Conservation (phyloP, 2,329 filamentous ascomycete species). For the Hortaea sp. region DNA sequence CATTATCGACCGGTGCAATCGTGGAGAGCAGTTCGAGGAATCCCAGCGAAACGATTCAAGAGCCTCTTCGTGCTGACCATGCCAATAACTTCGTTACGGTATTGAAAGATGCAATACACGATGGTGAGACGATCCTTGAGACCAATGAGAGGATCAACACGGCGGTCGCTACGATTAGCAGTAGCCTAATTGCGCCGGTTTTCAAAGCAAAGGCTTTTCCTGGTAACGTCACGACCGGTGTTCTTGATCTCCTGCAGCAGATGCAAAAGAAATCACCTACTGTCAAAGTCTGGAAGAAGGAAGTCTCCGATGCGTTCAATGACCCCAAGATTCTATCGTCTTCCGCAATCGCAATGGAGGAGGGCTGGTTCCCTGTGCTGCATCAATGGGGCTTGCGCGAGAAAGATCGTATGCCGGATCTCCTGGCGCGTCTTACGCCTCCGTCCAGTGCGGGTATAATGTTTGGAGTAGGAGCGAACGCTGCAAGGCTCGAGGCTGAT, state of each 20-base stretch:
- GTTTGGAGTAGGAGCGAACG: conserved; percentile 94
- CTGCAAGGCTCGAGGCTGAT: conserved; percentile 88
- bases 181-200: conserved; percentile 69
- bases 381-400: conserved; percentile 77
- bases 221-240: conserved; percentile 63
- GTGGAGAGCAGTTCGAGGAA: neutral
- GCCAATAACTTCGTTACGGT: conserved; percentile 66
- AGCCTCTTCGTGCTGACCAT: neutral
- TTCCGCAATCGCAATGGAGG: conserved; percentile 52
- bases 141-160: conserved; percentile 74
- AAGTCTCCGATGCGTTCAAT: conserved; percentile 84
- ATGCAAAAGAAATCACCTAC: conserved; percentile 68
- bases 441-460: conserved; percentile 93
- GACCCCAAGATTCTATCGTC: conserved; percentile 77
- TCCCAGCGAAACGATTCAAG: too few relatives aligned
- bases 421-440: conserved; percentile 66
- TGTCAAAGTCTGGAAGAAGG: conserved; percentile 87
- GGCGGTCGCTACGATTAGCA: conserved; percentile 70
- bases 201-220: conserved; percentile 81
- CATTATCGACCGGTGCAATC: conserved; percentile 11
- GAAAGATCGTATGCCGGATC: conserved; percentile 77
- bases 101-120: conserved; percentile 66
- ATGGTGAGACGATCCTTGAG: conserved; percentile 70
- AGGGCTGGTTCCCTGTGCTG: conserved; percentile 72
- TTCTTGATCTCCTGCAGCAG: conserved; percentile 64